These are phyloP conservation scores for Metarhizium album DNA, from an alignment of 2,329 filamentous ascomycete species.

Conservation along the genomic window DNA sequence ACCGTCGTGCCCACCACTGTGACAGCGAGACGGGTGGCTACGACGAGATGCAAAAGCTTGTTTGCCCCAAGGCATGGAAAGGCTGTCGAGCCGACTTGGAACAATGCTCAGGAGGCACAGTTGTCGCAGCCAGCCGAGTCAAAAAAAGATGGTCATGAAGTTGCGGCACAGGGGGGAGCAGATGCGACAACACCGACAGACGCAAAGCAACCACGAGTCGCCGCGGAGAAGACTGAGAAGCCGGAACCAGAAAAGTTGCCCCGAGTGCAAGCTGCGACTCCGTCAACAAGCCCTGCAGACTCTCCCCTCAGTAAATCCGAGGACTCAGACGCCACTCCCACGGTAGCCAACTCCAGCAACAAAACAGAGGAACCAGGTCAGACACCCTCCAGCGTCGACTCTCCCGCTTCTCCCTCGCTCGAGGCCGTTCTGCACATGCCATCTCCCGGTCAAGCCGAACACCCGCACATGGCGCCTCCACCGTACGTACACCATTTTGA, in stretches of 20 bases:
- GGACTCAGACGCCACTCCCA: background rate
- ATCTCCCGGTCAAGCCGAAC: constrained; percentile 33
- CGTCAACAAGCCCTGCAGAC: background rate
- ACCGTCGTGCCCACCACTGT: background rate
- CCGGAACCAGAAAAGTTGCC: background rate
- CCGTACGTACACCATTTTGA: constrained; percentile 95
- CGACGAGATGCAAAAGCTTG: constrained; percentile 29
- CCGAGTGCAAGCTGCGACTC: background rate
- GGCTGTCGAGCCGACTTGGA: constrained; percentile 42
- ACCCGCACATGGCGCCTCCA: constrained; percentile 59
- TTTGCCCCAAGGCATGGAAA: constrained; percentile 50
- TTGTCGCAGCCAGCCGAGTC: constrained; percentile 10
- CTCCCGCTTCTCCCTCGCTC: constrained; percentile 26
- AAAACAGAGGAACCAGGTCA: background rate
- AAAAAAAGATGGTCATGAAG: constrained; percentile 4
- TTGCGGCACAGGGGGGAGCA: background rate
- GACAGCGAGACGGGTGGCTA: constrained; percentile 17
- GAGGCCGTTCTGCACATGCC: constrained; percentile 40
- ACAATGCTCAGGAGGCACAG: constrained; percentile 5
- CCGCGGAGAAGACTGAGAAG: background rate
- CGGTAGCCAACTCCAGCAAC: background rate
- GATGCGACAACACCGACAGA: background rate
- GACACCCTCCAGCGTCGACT: constrained; percentile 7
- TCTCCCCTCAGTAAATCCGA: background rate
- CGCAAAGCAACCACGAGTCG: background rate